Percentiles rank a stretch among this genome's conserved stretches.
phyloP scores from a whole-genome alignment of 2,329 filamentous ascomycete species.

The Venturia nashicola region DNA sequence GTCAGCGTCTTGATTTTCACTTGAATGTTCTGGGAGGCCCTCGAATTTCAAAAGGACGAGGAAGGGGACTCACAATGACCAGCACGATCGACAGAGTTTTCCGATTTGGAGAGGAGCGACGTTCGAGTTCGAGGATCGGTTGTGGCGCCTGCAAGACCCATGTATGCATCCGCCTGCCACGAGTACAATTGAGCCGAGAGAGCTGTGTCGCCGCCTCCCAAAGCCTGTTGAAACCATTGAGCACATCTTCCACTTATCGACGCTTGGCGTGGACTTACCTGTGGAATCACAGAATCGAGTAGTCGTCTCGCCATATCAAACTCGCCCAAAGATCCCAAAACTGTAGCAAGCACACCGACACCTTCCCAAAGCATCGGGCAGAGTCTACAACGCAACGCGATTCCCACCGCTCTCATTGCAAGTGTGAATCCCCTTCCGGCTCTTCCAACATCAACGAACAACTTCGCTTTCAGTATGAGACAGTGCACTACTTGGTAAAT shows the following conservation, averaged over 20 bases:
- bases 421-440: constrained; percentile 61
- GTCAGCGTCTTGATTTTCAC: background rate
- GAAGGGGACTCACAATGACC: constrained; percentile 10
- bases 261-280: constrained; percentile 32
- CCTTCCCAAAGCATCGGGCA: constrained; percentile 63
- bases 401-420: constrained; percentile 60
- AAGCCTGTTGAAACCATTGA: constrained; percentile 20
- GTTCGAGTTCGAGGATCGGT: constrained; percentile 14
- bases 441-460: constrained; percentile 56
- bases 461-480: constrained; percentile 57
- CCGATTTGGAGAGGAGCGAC: constrained; percentile 16
- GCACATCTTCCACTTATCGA: background rate
- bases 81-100: constrained; percentile 18
- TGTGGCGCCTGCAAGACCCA: constrained; percentile 56
- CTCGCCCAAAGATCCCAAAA: constrained; percentile 59
- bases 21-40: too few relatives aligned
- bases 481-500: constrained; percentile 58
- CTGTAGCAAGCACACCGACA: constrained; percentile 51
- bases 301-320: constrained; percentile 55
- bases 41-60: too few relatives aligned
- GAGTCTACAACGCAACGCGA: constrained; percentile 58
- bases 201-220: constrained; percentile 55
- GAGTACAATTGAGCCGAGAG: constrained; percentile 57
- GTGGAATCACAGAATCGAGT: constrained; percentile 58
- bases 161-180: constrained; percentile 61